Evolutionary conservation across 2,329 filamentous ascomycete species (phyloP), one percentile per base, ranked within the genome.

Genomic region (Magnaporthiopsis rhizophila): DNA sequence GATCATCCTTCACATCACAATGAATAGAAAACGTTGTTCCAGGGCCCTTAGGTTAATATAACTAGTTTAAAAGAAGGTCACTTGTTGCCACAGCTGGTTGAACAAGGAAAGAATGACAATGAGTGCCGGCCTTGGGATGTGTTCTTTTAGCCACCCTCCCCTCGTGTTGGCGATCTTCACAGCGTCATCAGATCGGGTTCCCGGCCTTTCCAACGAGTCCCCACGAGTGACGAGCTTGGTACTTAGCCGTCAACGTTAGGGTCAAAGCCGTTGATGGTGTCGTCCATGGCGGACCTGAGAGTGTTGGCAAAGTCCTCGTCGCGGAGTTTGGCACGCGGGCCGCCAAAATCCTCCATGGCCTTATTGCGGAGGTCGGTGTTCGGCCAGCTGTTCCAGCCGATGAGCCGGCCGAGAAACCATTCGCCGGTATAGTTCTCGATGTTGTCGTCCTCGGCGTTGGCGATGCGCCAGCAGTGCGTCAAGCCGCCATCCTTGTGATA

Each of bases 301-400:
- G 63, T 65, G 50, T 38, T 18, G 7, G 24, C 50, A 24, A 65
- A 65, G 50, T 15, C 59, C 58, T n/a, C 24, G 36, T 65, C 64
- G 3, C 77, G 76, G 53, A 78, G 74, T 65, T 71, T 77, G 8
- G 77, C 78, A 7, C 32, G 26, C 58, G 58, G 58, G 28, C 50
- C 60, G 3, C 77, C 77, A 66, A 79, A 80, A 65, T 78, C 70
- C 0, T 74, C 71, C 34, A 72, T 69, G 36, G 68, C 66, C 5
- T 79, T 68, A 1, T 74, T 75, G 18, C 65, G 71, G 59, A 71
- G 69, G 7, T 73, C 71, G 15, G 67, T 71, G 1, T 68, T 62
- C 3, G 75, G 68, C 67, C 80, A 69, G 13, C 67, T 70, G 66
- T 80, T 77, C 77, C 78, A 80, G 24, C 76, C 75, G 62, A 76